These are phyloP conservation scores for Ilex aquifolium DNA, from an alignment of 257 asterid genomes.

Conservation along the genomic window DNA sequence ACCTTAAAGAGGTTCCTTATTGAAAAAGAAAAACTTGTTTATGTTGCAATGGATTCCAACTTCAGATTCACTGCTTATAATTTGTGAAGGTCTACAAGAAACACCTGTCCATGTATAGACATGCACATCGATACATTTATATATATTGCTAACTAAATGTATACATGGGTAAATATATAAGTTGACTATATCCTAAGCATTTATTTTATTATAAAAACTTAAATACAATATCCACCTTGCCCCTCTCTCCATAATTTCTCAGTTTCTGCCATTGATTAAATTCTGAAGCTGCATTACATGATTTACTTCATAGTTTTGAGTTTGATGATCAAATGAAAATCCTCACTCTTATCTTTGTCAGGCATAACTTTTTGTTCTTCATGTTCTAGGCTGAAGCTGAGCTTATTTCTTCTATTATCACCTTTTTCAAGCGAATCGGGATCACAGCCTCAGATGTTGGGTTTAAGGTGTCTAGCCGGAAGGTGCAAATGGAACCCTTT, in stretches of 20 bases:
- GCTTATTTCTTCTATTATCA: slow-evolving; percentile 77
- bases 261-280: neutral
- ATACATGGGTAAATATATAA: too few species aligned
- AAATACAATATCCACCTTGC: neutral
- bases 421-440: slow-evolving; percentile 94
- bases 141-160: too few species aligned
- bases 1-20: too few species aligned
- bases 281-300: neutral
- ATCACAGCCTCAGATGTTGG: slow-evolving; percentile 94
- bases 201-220: neutral
- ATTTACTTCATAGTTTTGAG: neutral
- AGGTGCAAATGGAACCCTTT: slow-evolving; percentile 33
- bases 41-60: too few species aligned
- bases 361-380: neutral
- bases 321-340: neutral
- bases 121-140: too few species aligned
- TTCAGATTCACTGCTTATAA: too few species aligned
- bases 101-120: too few species aligned
- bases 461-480: slow-evolving; percentile 88
- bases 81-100: too few species aligned
- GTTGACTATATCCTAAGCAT: neutral
- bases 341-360: neutral
- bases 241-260: neutral
- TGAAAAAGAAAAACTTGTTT: too few species aligned
- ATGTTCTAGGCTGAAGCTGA: slow-evolving; percentile 88